Conservation (phyloP, 257 asterid genomes). For the Solanum sejunctum region DNA sequence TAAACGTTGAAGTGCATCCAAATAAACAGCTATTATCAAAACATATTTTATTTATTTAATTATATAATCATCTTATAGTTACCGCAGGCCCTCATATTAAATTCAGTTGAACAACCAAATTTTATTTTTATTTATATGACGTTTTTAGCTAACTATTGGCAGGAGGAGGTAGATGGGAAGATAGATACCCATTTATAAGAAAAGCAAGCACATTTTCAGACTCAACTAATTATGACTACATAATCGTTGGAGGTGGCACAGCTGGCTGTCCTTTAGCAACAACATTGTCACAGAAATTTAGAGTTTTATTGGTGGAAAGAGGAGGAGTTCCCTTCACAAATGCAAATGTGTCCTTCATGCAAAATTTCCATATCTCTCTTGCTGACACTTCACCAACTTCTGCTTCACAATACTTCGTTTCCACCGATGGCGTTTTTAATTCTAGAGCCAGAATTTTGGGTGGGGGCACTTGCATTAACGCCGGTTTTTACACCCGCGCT, state of each 20-base stretch:
- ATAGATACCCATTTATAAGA: slow-evolving; percentile 24
- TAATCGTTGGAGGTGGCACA: slow-evolving; percentile 88
- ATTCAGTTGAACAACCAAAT: neutral
- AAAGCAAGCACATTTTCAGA: slow-evolving; percentile 24
- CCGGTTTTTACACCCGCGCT: slow-evolving; percentile 92
- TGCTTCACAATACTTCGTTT: slow-evolving; percentile 76
- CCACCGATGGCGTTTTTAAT: slow-evolving; percentile 90
- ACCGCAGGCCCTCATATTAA: neutral
- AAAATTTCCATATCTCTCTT: slow-evolving; percentile 63
- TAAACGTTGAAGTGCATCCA: neutral
- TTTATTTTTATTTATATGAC: too few species aligned
- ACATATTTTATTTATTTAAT: neutral
- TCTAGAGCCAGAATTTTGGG: slow-evolving; percentile 82
- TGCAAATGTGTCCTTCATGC: slow-evolving; percentile 67
- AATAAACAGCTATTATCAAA: neutral
- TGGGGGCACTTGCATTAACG: slow-evolving; percentile 79
- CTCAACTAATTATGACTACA: slow-evolving; percentile 41
- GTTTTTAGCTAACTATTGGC: neutral
- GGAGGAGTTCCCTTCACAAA: slow-evolving; percentile 90
- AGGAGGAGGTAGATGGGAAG: slow-evolving; percentile 8
- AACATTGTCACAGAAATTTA: slow-evolving; percentile 63
- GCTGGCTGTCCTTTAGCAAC: slow-evolving; percentile 96
- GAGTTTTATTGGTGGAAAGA: slow-evolving; percentile 69
- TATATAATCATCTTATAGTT: neutral
- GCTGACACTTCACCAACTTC: slow-evolving; percentile 76